phyloP scores from a whole-genome alignment of 202 grass and related monocot genomes.

The Zoysia matrella region DNA sequence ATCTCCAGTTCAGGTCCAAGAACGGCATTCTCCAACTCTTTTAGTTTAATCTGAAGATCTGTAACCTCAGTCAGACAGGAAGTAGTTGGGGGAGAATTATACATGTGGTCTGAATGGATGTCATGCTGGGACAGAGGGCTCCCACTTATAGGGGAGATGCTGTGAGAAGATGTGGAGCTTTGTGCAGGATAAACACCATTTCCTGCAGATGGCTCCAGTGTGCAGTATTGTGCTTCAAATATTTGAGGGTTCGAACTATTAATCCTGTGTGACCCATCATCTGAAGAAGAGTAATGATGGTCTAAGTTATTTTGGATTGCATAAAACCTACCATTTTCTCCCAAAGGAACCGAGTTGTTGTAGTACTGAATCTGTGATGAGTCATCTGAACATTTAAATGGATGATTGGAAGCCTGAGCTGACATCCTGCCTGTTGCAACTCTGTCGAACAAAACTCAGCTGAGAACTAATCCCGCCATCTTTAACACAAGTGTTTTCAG shows the following conservation, averaged over 20 bases:
- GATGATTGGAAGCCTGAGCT: constrained; percentile 46
- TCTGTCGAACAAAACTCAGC: constrained; percentile 33
- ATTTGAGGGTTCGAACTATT: constrained; percentile 35
- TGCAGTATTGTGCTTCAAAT: constrained; percentile 58
- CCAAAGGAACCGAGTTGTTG: constrained; percentile 39
- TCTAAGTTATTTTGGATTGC: constrained; percentile 29
- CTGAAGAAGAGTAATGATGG: constrained; percentile 42
- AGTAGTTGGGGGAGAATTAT: constrained; percentile 65
- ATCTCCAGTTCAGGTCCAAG: constrained; percentile 66
- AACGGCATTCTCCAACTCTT: constrained; percentile 74
- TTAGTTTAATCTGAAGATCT: constrained; percentile 67
- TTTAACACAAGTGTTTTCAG: constrained; percentile 28
- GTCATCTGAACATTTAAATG: constrained; percentile 32
- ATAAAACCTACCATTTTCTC: constrained; percentile 41
- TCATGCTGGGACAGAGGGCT: constrained; percentile 75
- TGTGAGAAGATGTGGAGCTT: constrained; percentile 70
- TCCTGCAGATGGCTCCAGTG: constrained; percentile 73
- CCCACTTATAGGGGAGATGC: constrained; percentile 61
- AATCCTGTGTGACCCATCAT: constrained; percentile 48
- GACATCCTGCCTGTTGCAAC: constrained; percentile 34
- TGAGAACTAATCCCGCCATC: constrained; percentile 26
- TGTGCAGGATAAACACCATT: constrained; percentile 53
- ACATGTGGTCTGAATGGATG: constrained; percentile 57
- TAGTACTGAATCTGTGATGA: constrained; percentile 43
- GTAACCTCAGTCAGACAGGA: constrained; percentile 76